A percentile compares a stretch with the other conserved stretches of the same genome.
These are phyloP conservation scores for Botryotinia calthae DNA, from an alignment of 2,329 filamentous ascomycete species.

Conservation along the genomic window DNA sequence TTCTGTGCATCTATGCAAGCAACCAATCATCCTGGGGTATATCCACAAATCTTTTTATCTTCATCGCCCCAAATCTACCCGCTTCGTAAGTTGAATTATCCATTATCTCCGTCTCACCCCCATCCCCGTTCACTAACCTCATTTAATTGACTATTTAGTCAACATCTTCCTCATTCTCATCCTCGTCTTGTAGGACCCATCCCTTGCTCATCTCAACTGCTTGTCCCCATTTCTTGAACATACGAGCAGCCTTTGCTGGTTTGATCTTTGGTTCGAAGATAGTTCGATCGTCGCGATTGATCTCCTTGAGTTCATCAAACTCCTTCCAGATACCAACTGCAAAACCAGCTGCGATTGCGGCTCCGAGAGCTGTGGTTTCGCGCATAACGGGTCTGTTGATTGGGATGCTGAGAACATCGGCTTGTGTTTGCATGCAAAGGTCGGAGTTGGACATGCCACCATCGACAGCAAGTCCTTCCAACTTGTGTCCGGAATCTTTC, in stretches of 20 bases:
- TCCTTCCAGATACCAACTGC: constrained; percentile 76
- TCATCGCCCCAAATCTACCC: constrained; percentile 4
- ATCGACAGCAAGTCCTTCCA: constrained; percentile 77
- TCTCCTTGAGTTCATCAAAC: constrained; percentile 67
- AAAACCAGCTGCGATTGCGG: constrained; percentile 85
- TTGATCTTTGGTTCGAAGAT: constrained; percentile 65
- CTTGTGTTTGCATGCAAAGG: constrained; percentile 85
- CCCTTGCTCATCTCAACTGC: constrained; percentile 76
- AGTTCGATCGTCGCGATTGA: constrained; percentile 67
- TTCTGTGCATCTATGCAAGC: neutral
- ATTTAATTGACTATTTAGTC: neutral
- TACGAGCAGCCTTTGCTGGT: constrained; percentile 54
- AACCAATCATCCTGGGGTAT: constrained; percentile 16
- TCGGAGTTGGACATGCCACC: constrained; percentile 88
- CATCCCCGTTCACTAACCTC: neutral
- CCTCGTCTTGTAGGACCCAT: constrained; percentile 49
- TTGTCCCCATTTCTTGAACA: constrained; percentile 70
- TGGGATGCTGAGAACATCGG: constrained; percentile 77
- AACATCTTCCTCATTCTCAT: constrained; percentile 18
- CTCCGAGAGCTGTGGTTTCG: constrained; percentile 84
- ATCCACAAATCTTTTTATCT: constrained; percentile 1
- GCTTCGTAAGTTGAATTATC: neutral
- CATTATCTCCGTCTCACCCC: neutral
- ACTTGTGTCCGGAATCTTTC: constrained; percentile 73
- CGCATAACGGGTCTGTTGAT: constrained; percentile 85